Evolutionary conservation across 2,329 filamentous ascomycete species (phyloP).

Genomic region (Hypoxylon rubiginosum): DNA sequence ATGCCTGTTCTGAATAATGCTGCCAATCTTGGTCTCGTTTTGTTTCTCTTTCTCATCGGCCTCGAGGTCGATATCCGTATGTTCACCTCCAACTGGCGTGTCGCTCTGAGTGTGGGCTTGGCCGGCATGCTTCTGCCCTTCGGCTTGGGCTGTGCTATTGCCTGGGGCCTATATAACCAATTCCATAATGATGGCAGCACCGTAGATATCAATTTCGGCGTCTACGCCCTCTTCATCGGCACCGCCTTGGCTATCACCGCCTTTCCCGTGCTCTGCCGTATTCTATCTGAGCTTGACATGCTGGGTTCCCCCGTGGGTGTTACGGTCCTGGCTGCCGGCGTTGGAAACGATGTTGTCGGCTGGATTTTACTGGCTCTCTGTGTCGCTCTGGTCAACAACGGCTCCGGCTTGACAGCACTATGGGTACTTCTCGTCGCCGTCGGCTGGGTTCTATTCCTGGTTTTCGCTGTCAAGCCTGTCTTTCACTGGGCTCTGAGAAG

Average conservation of each 20-base stretch:
- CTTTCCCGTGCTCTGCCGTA: constrained; percentile 92
- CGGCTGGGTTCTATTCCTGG: constrained; percentile 82
- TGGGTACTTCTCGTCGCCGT: constrained; percentile 84
- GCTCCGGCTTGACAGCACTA: constrained; percentile 83
- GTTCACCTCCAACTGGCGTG: constrained; percentile 77
- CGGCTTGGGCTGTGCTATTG: constrained; percentile 76
- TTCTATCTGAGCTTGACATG: constrained; percentile 90
- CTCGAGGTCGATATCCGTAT: constrained; percentile 80
- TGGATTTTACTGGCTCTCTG: constrained; percentile 95
- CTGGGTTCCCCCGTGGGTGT: constrained; percentile 86
- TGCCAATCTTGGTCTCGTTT: constrained; percentile 78
- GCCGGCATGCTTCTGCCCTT: constrained; percentile 81
- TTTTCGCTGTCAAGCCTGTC: constrained; percentile 77
- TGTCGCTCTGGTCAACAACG: constrained; percentile 91
- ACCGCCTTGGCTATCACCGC: constrained; percentile 94
- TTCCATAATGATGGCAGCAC: constrained; percentile 61
- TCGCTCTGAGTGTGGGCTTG: constrained; percentile 76
- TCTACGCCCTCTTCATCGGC: constrained; percentile 81
- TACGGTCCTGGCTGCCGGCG: constrained; percentile 90
- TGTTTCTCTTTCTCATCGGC: constrained; percentile 82
- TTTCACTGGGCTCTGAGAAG: constrained; percentile 81
- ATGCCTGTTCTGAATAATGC: constrained; percentile 77
- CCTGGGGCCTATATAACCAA: constrained; percentile 77
- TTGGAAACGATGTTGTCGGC: constrained; percentile 90
- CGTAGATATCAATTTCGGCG: constrained; percentile 53